Conservation (phyloP, 139 green algal species). For the Coccomyxa sp. region DNA sequence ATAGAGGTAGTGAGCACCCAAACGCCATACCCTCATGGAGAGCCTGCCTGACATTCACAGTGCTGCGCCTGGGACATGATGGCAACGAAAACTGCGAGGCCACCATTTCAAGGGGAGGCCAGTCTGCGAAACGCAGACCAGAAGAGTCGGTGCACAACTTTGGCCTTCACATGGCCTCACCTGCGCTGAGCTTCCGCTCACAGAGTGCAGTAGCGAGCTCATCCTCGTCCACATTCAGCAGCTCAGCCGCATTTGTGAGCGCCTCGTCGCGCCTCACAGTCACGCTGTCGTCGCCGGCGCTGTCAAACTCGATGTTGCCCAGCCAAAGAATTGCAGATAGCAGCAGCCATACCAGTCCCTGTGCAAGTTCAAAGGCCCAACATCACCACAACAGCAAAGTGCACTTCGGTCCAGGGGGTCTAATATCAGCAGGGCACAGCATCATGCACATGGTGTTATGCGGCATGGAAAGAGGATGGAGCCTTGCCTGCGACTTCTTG, state of each 20-base stretch:
- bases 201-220: background rate
- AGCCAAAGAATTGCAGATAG: constrained; percentile 87
- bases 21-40: too few species aligned
- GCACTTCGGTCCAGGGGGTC: background rate
- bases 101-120: too few species aligned
- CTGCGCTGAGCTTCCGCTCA: background rate
- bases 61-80: too few species aligned
- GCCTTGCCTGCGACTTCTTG: background rate
- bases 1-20: too few species aligned
- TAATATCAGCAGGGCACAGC: background rate
- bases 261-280: constrained; percentile 18
- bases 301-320: constrained; percentile 76
- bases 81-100: too few species aligned
- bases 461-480: background rate
- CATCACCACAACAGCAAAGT: background rate
- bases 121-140: too few species aligned
- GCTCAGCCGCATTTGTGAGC: constrained; percentile 27
- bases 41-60: too few species aligned
- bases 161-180: too few species aligned
- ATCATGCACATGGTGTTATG: background rate
- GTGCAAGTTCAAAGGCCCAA: background rate
- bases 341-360: constrained; percentile 65
- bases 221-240: constrained; percentile 53
- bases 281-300: constrained; percentile 32
- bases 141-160: too few species aligned